phyloP scores from a whole-genome alignment of 805 yeast species.

The Barnettozyma siamensis region DNA sequence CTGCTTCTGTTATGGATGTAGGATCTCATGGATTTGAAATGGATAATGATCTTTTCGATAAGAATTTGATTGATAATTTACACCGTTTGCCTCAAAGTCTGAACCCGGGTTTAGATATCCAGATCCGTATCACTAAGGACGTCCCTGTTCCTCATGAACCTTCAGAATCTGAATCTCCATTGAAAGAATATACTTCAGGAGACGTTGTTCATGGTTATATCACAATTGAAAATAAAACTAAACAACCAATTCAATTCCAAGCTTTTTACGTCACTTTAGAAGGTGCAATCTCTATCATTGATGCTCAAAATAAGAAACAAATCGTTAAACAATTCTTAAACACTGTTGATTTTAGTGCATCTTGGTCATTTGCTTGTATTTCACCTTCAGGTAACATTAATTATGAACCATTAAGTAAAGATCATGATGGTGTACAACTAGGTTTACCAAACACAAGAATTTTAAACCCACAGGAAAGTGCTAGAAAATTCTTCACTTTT shows the following conservation, averaged over 20 bases:
- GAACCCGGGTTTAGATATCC: slow-evolving; percentile 38
- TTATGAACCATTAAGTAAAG: slow-evolving; percentile 38
- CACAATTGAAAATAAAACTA: slow-evolving; percentile 41
- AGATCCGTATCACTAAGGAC: slow-evolving; percentile 45
- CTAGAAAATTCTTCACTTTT: slow-evolving; percentile 55
- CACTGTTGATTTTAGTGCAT: slow-evolving; percentile 56
- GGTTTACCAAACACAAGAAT: slow-evolving; percentile 47
- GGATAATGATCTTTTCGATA: slow-evolving; percentile 11
- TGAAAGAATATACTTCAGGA: slow-evolving; percentile 61
- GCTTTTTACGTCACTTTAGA: slow-evolving; percentile 51
- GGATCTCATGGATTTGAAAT: background rate
- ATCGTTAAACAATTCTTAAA: slow-evolving; percentile 44
- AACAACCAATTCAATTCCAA: slow-evolving; percentile 48
- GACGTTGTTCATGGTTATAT: slow-evolving; percentile 60
- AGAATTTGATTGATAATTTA: slow-evolving; percentile 45
- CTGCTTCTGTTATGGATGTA: background rate
- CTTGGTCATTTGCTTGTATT: slow-evolving; percentile 45
- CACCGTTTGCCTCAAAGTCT: slow-evolving; percentile 36
- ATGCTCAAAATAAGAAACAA: slow-evolving; percentile 28
- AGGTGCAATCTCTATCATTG: slow-evolving; percentile 32
- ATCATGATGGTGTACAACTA: slow-evolving; percentile 41
- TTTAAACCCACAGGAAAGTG: slow-evolving; percentile 41
- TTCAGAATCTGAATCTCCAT: slow-evolving; percentile 26
- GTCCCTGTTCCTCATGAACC: slow-evolving; percentile 39
- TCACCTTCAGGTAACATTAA: slow-evolving; percentile 47